A percentile compares a stretch with the other conserved stretches of the same genome.
These are phyloP conservation scores for Scheffersomyces lignicola DNA, from an alignment of 1,139 yeast genomes.

Conservation along the genomic window DNA sequence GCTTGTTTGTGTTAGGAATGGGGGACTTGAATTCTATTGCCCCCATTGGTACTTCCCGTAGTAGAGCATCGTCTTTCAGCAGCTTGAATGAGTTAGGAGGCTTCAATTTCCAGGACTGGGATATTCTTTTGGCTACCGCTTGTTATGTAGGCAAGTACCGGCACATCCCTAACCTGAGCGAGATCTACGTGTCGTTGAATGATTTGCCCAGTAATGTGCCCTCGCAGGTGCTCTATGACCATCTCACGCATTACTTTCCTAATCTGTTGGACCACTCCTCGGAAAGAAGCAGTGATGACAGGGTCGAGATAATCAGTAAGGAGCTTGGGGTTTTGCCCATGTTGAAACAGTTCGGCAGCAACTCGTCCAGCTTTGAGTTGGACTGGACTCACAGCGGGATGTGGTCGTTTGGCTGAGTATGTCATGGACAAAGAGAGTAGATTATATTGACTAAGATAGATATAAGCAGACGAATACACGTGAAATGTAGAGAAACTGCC, in stretches of 20 bases:
- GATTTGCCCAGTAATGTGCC: conserved; percentile 41
- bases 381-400: conserved; percentile 40
- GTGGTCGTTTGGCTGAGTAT: conserved; percentile 32
- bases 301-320: conserved; percentile 23
- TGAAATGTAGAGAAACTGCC: too few species aligned
- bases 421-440: not conserved
- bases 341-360: conserved; percentile 34
- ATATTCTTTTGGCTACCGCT: conserved; percentile 35
- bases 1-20: conserved; percentile 30
- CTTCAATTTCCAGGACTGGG: conserved; percentile 43
- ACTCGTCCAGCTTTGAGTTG: conserved; percentile 28
- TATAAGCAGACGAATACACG: not conserved
- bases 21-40: conserved; percentile 36
- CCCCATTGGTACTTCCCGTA: conserved; percentile 20
- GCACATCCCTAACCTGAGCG: conserved; percentile 8
- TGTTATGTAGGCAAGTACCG: conserved; percentile 28
- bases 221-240: conserved; percentile 38
- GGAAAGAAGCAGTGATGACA: conserved; percentile 12
- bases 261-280: conserved; percentile 18
- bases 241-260: conserved; percentile 36
- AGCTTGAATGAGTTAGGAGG: conserved; percentile 45
- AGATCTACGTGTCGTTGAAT: conserved; percentile 24
- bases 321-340: conserved; percentile 30
- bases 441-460: not conserved
- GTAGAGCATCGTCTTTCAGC: conserved; percentile 39